Evolutionary conservation across 805 yeast genomes (phyloP), one percentile per base, ranked within the genome.

Genomic region (Hermanozyma aechmeae): DNA sequence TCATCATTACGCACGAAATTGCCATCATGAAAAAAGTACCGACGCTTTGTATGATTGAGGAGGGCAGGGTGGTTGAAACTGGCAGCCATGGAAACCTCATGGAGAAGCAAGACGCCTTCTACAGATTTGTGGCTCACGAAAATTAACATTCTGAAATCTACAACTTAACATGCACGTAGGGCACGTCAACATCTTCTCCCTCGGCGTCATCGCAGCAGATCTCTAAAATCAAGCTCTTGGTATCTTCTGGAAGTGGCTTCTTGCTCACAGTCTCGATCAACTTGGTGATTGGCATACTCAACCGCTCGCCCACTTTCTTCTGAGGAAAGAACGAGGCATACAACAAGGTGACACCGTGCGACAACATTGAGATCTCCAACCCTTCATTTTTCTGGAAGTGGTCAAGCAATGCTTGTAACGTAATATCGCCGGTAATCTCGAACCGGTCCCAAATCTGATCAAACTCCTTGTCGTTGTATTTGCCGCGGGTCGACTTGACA

Each of bases 361-460:
- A 84, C 40, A 92, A 62, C 98, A 92, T 92, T 12, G 92, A 70
- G 30, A 92, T 74, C 40, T 79, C 86, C 37, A 92, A 68, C 2
- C 93, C 94, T 57, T 92, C 95, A 30, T 83, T 67, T 35, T 76
- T 64, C 51, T 81, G 69, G 58, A 92, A 92, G 44, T 79, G 67
- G 34, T 77, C 79, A 33, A 89, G 56, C 36, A 87, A 65, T 39
- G 79, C 76, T 47, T 73, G 72, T 42, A 87, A 68, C 9, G 92
- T 83, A 29, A 83, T 58, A 47, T 87, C 79, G 31, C 87, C 87
- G 32, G 73, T 50, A 29, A 89, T 59, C 45, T 80, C 89, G 54
- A 89, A 89, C 53, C 97, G 73, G 48, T 85, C 96, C 98, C 98
- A 92, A 46, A 89, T 85, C 56, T 70, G 75, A 57, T 92, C 98